A percentile compares a stretch with the other conserved stretches of the same genome.
These are phyloP conservation scores for Cladosporium sp. DNA, from an alignment of 2,329 filamentous ascomycete species.

Conservation along the genomic window DNA sequence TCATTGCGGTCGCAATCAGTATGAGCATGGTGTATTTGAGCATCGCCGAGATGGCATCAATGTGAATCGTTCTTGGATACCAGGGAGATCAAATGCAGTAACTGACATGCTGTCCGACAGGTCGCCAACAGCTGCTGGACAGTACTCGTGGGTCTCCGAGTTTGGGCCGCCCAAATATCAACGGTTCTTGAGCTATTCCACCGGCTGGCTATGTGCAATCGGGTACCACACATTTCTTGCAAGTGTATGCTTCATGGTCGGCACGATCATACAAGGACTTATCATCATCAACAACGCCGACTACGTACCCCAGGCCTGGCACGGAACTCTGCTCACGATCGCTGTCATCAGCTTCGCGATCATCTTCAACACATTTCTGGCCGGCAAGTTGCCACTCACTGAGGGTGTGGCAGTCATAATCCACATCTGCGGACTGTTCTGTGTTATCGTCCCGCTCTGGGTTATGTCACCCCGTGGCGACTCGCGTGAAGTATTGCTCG, in stretches of 20 bases:
- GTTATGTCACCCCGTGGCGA: slow-evolving; percentile 26
- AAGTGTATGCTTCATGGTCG: slow-evolving; percentile 28
- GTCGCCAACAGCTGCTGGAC: slow-evolving; percentile 32
- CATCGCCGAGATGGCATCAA: slow-evolving; percentile 36
- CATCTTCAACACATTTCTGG: slow-evolving; percentile 33
- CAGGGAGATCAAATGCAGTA: background rate
- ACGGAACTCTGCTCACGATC: slow-evolving; percentile 44
- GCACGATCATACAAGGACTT: slow-evolving; percentile 45
- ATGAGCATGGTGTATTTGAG: slow-evolving; percentile 27
- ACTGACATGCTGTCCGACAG: background rate
- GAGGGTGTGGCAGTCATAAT: slow-evolving; percentile 32
- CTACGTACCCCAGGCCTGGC: slow-evolving; percentile 46
- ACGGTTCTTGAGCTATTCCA: slow-evolving; percentile 48
- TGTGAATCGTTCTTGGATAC: slow-evolving; percentile 23
- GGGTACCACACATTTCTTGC: background rate
- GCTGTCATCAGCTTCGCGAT: slow-evolving; percentile 27
- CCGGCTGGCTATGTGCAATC: slow-evolving; percentile 42
- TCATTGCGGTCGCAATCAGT: slow-evolving; percentile 31
- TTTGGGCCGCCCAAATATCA: slow-evolving; percentile 46
- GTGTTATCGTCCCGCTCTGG: slow-evolving; percentile 33
- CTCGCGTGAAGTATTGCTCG: slow-evolving; percentile 20
- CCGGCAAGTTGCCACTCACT: slow-evolving; percentile 29
- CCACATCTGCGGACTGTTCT: slow-evolving; percentile 34
- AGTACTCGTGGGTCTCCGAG: slow-evolving; percentile 39
- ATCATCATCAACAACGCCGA: slow-evolving; percentile 44